Evolutionary conservation across 164 flowering plant genomes (phyloP).

Genomic region (Chimonanthus praecox): DNA sequence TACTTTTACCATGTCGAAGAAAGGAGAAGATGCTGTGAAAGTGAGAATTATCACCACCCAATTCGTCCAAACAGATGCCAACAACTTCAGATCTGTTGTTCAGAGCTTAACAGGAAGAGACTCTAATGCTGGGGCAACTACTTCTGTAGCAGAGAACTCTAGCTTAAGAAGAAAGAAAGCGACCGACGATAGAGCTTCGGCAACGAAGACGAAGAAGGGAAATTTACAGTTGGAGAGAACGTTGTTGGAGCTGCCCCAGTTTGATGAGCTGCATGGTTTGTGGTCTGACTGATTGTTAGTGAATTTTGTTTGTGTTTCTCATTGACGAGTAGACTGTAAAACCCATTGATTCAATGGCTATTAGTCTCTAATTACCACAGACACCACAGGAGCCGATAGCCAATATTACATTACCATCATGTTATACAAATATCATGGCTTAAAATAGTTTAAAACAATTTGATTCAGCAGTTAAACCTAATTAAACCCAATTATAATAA

Average conservation of each 20-base stretch:
- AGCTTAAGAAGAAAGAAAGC: neutral
- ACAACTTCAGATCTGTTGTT: conserved; percentile 61
- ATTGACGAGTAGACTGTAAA: too few species aligned
- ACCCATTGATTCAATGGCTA: too few species aligned
- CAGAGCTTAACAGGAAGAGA: conserved; percentile 67
- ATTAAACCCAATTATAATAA: too few species aligned
- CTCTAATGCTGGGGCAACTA: conserved; percentile 11
- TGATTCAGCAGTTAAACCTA: too few species aligned
- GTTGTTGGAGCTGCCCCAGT: conserved; percentile 1
- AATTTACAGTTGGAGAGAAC: conserved; percentile 1
- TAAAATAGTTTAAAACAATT: too few species aligned
- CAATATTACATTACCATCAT: too few species aligned
- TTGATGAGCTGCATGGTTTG: neutral
- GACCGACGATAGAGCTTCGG: neutral
- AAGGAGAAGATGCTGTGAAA: conserved; percentile 20
- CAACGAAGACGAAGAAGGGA: neutral
- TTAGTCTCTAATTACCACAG: too few species aligned
- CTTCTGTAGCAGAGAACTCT: neutral
- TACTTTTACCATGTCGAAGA: neutral
- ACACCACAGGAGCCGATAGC: too few species aligned
- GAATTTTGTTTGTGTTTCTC: too few species aligned
- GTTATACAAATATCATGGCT: too few species aligned
- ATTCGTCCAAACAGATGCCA: conserved; percentile 41
- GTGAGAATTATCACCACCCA: conserved; percentile 44
- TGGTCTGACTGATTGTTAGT: too few species aligned